Evolutionary conservation across 257 asterid species (phyloP).

Genomic region (Ophiorrhiza pumila): DNA sequence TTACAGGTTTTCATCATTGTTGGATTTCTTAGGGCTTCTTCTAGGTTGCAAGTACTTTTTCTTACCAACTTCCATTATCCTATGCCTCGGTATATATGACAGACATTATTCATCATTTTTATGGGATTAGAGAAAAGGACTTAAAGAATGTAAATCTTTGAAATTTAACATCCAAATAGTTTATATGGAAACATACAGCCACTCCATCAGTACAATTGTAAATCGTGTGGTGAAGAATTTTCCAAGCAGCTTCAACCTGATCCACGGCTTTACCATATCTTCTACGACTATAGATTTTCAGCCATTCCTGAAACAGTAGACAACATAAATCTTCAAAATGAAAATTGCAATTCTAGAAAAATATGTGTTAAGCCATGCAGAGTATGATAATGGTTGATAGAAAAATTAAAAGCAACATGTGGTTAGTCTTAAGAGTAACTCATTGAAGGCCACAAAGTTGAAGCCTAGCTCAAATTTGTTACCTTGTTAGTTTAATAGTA

Average conservation of each 20-base stretch:
- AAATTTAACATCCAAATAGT: neutral
- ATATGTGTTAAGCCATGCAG: too few species aligned
- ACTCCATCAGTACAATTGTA: conserved; percentile 96
- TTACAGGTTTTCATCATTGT: neutral
- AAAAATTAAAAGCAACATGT: neutral
- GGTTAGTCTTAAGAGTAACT: neutral
- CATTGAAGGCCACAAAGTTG: neutral
- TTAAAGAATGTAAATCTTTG: neutral
- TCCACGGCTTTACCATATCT: conserved; percentile 72
- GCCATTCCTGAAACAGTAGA: conserved; percentile 69
- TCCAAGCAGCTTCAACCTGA: conserved; percentile 81
- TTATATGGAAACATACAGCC: conserved; percentile 54
- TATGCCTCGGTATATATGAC: neutral
- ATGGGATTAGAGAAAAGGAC: neutral
- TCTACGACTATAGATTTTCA: conserved; percentile 69
- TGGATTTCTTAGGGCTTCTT: neutral
- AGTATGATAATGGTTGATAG: conserved; percentile 1
- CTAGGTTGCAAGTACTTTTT: neutral
- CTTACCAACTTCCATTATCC: neutral
- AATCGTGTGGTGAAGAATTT: conserved; percentile 70
- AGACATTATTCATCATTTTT: neutral
- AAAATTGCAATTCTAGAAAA: neutral
- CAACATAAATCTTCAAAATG: neutral
- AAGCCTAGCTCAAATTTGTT: neutral
- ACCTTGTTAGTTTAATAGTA: neutral